These are phyloP conservation scores for Penicillium coprophilum DNA, from an alignment of 495 filamentous ascomycete species.

Conservation along the genomic window DNA sequence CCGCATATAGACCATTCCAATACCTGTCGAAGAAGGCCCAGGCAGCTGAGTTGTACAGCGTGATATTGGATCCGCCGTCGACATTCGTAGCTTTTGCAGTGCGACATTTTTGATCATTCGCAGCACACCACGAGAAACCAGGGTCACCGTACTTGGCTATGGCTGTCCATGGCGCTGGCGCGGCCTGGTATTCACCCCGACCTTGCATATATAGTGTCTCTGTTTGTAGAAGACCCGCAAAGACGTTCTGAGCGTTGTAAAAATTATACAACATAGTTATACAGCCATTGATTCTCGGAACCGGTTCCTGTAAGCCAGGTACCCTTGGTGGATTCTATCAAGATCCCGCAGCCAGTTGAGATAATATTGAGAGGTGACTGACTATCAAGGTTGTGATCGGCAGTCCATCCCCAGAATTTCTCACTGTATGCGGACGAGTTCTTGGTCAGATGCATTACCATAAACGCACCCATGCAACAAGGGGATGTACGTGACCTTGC, in stretches of 20 bases:
- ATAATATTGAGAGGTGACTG: slow-evolving; percentile 36
- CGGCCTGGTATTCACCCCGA: slow-evolving; percentile 27
- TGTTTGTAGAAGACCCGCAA: slow-evolving; percentile 42
- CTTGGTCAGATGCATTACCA: slow-evolving; percentile 52
- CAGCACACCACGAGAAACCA: slow-evolving; percentile 38
- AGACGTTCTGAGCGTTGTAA: slow-evolving; percentile 48
- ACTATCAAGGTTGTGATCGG: slow-evolving; percentile 54
- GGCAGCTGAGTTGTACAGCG: slow-evolving; percentile 53
- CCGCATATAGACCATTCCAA: slow-evolving; percentile 35
- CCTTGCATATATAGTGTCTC: slow-evolving; percentile 53
- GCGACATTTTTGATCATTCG: slow-evolving; percentile 39
- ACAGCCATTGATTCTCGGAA: slow-evolving; percentile 52
- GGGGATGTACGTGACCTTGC: slow-evolving; percentile 61
- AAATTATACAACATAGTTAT: slow-evolving; percentile 54
- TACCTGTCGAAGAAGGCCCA: slow-evolving; percentile 52
- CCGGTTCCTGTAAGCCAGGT: slow-evolving; percentile 46
- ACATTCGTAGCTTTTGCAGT: slow-evolving; percentile 40
- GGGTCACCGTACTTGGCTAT: slow-evolving; percentile 43
- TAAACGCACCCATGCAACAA: slow-evolving; percentile 51
- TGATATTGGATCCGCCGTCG: slow-evolving; percentile 46
- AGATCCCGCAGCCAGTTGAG: slow-evolving; percentile 50
- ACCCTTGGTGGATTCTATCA: slow-evolving; percentile 47
- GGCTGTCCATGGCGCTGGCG: slow-evolving; percentile 47
- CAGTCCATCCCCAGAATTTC: slow-evolving; percentile 64
- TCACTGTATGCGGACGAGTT: slow-evolving; percentile 56